phyloP scores from a whole-genome alignment of 2,329 filamentous ascomycete species.

The Xylariaceae sp. region DNA sequence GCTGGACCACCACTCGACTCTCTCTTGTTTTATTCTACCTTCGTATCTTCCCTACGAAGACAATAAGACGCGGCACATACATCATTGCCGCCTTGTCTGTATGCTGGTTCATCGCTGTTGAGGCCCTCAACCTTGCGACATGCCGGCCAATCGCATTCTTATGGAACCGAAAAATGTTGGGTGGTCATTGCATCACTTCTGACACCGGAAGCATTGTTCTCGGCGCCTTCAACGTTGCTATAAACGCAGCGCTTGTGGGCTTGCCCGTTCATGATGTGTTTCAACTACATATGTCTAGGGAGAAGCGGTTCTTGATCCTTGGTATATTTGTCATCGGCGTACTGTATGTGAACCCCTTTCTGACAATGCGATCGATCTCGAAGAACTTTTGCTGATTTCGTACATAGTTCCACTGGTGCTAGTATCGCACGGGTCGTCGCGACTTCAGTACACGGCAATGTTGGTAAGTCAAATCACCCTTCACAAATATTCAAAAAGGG shows the following conservation, averaged over 20 bases:
- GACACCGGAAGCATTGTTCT: conserved; percentile 5
- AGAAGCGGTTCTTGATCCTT: conserved; percentile 5
- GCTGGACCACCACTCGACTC: conserved; percentile 13
- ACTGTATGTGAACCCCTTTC: conserved; percentile 11
- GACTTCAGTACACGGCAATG: conserved; percentile 11
- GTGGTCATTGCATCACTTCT: conserved; percentile 11
- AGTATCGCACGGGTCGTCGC: conserved; percentile 14
- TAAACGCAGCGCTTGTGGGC: conserved; percentile 10
- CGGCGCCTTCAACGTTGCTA: conserved; percentile 11
- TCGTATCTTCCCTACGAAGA: conserved; percentile 14
- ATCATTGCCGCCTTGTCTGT: conserved; percentile 10
- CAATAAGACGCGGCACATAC: conserved; percentile 11
- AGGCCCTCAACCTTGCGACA: conserved; percentile 32
- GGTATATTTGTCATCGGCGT: conserved; percentile 18
- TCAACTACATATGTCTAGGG: conserved; percentile 10
- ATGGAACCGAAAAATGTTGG: conserved; percentile 11
- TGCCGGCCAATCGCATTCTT: conserved; percentile 14
- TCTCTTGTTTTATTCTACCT: conserved; percentile 18
- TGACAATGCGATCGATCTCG: neutral
- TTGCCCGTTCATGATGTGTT: conserved; percentile 17
- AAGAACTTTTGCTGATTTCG: conserved; percentile 1
- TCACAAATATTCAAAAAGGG: neutral
- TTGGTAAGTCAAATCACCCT: conserved; percentile 9
- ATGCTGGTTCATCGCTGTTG: conserved; percentile 32
- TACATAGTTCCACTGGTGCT: conserved; percentile 11